Conservation (phyloP, 352 stramenopile species). For the Pilasporangium apinafurcum region DNA sequence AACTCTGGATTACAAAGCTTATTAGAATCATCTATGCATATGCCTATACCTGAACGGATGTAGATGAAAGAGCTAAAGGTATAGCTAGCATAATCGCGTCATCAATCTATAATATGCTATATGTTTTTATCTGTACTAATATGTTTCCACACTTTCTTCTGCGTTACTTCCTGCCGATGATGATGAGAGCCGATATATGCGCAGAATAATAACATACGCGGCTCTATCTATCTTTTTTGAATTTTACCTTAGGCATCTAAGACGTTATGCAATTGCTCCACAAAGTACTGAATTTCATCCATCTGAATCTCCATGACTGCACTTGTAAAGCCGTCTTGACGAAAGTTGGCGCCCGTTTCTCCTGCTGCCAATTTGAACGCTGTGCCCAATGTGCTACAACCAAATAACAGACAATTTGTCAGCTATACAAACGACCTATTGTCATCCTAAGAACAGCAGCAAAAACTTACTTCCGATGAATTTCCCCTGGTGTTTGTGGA, state of each 20-base stretch:
- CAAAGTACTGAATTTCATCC: conserved; percentile 93
- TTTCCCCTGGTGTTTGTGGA: conserved; percentile 80
- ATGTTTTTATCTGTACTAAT: no score
- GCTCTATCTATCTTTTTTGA: no score
- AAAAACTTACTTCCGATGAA: conserved; percentile 77
- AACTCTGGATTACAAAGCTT: no score
- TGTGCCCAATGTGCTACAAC: conserved; percentile 82
- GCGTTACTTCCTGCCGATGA: no score
- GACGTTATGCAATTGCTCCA: conserved; percentile 93
- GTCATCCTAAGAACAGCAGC: not conserved
- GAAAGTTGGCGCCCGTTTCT: conserved; percentile 90
- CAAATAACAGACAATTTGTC: conserved; percentile 7
- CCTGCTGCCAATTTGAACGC: conserved; percentile 92
- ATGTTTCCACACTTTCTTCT: no score
- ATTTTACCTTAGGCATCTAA: conserved; percentile 67
- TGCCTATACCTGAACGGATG: no score
- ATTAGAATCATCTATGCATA: no score
- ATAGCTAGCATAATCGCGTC: no score
- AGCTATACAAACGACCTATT: not conserved
- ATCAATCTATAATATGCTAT: no score
- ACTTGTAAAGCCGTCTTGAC: conserved; percentile 94
- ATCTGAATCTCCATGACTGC: conserved; percentile 94
- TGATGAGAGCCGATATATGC: no score
- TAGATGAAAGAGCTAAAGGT: no score
- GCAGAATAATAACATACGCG: no score